Percentiles rank a stretch among this genome's conserved stretches.
Conservation (phyloP, 2,329 filamentous ascomycete genomes). For the Colletotrichum theobromicola region DNA sequence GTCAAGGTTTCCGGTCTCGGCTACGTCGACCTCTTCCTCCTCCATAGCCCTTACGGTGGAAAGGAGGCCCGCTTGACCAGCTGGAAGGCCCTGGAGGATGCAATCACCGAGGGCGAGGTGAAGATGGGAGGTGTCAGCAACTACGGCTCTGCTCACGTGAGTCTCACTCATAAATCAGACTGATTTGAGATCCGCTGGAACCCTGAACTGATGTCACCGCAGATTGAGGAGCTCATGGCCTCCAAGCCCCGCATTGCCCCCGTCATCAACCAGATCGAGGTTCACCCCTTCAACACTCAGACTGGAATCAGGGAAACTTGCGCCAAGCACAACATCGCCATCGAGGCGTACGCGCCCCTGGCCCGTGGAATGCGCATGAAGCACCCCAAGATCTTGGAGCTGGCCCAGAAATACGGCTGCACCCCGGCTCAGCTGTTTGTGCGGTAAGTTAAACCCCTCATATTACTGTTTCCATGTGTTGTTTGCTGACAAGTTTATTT, state of each 20-base stretch:
- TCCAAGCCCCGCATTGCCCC: constrained; percentile 67
- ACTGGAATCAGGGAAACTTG: constrained; percentile 70
- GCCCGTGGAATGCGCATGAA: constrained; percentile 73
- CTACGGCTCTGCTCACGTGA: constrained; percentile 75
- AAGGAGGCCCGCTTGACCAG: constrained; percentile 70
- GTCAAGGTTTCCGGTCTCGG: constrained; percentile 70
- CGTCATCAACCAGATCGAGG: constrained; percentile 80
- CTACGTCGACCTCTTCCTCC: constrained; percentile 80
- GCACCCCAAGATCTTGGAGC: constrained; percentile 64
- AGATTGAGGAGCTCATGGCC: constrained; percentile 73
- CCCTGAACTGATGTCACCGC: neutral
- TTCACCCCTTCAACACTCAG: constrained; percentile 83
- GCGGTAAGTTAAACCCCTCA: constrained; percentile 33
- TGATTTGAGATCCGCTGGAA: neutral
- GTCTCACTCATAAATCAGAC: constrained; percentile 29
- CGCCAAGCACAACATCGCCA: constrained; percentile 67
- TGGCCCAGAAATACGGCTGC: constrained; percentile 73
- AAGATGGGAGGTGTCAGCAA: constrained; percentile 79
- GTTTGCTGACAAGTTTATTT: neutral
- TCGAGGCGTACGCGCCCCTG: constrained; percentile 83
- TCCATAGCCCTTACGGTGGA: constrained; percentile 82
- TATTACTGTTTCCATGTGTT: fast-evolving
- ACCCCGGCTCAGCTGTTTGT: constrained; percentile 77
- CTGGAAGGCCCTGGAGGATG: constrained; percentile 80
- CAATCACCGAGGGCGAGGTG: constrained; percentile 73